Evolutionary conservation across 768 basidiomycete species (phyloP).

Genomic region (Gautieria morchelliformis): DNA sequence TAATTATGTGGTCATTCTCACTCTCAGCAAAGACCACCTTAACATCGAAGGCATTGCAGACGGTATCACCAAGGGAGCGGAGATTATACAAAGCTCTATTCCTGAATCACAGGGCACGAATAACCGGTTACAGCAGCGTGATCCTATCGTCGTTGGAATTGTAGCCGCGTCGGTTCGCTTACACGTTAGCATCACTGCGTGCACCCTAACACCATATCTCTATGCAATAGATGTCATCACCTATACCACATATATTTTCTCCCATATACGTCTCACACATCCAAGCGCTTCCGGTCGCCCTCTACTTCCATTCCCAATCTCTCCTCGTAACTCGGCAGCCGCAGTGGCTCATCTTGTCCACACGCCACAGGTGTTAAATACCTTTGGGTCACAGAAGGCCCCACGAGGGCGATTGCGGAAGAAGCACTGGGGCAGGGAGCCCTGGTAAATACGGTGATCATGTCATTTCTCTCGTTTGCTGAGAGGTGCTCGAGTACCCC

Average conservation of each 20-base stretch:
- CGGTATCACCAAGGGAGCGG: not conserved
- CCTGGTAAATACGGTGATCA: slow-evolving; percentile 5
- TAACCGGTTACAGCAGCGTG: not conserved
- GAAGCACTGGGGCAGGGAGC: slow-evolving; percentile 11
- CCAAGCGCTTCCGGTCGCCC: not conserved
- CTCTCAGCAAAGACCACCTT: not conserved
- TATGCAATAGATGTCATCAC: slow-evolving; percentile 20
- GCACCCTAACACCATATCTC: not conserved
- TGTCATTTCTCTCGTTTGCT: slow-evolving; percentile 12
- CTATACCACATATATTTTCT: slow-evolving; percentile 7
- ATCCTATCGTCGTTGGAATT: slow-evolving; percentile 3
- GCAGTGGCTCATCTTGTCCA: slow-evolving; percentile 28
- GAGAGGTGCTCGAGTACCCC: slow-evolving; percentile 9
- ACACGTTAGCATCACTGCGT: not conserved
- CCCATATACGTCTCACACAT: slow-evolving; percentile 14
- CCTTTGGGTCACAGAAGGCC: slow-evolving; percentile 16
- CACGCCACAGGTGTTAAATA: slow-evolving; percentile 14
- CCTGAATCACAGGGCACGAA: not conserved
- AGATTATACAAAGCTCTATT: not conserved
- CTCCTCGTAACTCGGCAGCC: slow-evolving; percentile 23
- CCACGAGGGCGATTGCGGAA: slow-evolving; percentile 14
- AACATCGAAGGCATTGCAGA: not conserved
- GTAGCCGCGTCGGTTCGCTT: not conserved
- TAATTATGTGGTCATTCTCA: not conserved
- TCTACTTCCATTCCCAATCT: slow-evolving; percentile 23